Base-by-base conservation (phyloP, 192 early-diverging fungal genomes). In the Dissophora ornata region DNA sequence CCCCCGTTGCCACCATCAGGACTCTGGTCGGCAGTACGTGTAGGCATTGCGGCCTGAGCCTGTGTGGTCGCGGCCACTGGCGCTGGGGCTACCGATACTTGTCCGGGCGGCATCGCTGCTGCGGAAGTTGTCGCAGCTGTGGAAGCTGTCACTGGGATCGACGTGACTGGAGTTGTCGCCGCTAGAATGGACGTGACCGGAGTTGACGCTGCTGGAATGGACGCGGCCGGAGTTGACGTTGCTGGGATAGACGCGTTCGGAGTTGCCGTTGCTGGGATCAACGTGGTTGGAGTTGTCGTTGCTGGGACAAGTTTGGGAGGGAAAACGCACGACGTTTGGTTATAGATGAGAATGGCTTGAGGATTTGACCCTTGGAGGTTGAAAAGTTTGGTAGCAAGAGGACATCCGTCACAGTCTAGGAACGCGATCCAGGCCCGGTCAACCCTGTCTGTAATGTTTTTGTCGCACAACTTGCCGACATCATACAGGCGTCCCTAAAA, bases 351-450 rank as follows among this genome's bases (percentile, higher is more conserved):
- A 10, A 77, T 49, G 1, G 71, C 71, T 13, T 77, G 71, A 38
- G 71, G 71, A 32, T 77, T 77, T 4, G 71, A 77, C 0, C 11
- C 33, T 22, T 77, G 49, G 1, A 77, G 36, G 22, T 77, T 77
- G 16, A 64, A 49, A 15, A 67, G 56, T 28, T 77, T 77, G 4
- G 71, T 67, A 2, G 57, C 19, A 3, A 77, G 29, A 0, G 71
- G 6, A 42, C 71, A 77, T 28, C 71, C 62, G 13, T 40, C 64
- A 19, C 57, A 67, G 52, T 67, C 63, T 13, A 77, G 34, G 22
- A 67, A 67, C 10, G 71, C 71, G n/a, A 77, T 25, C 71, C 71
- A 77, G 0, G 71, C 64, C 8, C 63, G 71, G 24, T 62, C 58
- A 19, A 77, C 58, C 36, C 62, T 77, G 30, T 67, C 64, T 16